Evolutionary conservation across 2,329 filamentous ascomycete species (phyloP).

Genomic region (Helminthosporium solani): DNA sequence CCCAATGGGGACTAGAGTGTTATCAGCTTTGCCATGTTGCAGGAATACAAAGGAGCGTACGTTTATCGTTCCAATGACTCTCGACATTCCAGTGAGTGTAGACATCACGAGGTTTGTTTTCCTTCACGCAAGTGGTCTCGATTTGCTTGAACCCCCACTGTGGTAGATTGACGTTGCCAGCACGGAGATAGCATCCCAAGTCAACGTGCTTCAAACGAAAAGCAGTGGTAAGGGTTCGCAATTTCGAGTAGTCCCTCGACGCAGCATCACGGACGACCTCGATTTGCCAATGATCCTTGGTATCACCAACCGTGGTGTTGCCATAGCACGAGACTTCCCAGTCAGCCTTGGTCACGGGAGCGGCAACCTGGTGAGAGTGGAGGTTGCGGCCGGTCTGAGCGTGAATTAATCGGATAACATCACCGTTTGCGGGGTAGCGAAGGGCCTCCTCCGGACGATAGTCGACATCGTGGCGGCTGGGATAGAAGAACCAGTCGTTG

Average conservation of each 20-base stretch:
- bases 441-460: constrained; percentile 71
- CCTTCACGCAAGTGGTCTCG: constrained; percentile 91
- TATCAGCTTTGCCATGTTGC: constrained; percentile 28
- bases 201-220: constrained; percentile 83
- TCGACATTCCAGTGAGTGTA: constrained; percentile 99
- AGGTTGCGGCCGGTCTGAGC: constrained; percentile 95
- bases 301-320: constrained; percentile 91
- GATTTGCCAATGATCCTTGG: constrained; percentile 95
- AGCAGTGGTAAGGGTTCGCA: constrained; percentile 88
- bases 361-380: constrained; percentile 87
- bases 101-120: constrained; percentile 86
- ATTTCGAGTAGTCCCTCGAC: constrained; percentile 77
- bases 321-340: constrained; percentile 95
- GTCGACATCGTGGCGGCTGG: constrained; percentile 74
- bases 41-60: constrained; percentile 56
- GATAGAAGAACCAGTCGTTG: constrained; percentile 99
- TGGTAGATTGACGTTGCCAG: constrained; percentile 92
- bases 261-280: constrained; percentile 90
- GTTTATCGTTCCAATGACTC: constrained; percentile 87
- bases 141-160: constrained; percentile 99
- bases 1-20: constrained; percentile 71
- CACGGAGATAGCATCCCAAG: constrained; percentile 89
- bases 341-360: constrained; percentile 84
- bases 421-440: constrained; percentile 73
- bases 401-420: constrained; percentile 83